Evolutionary conservation across 176 grass and related monocot species (phyloP), one percentile per base, ranked within the genome.

Genomic region (Triticum monococcum): DNA sequence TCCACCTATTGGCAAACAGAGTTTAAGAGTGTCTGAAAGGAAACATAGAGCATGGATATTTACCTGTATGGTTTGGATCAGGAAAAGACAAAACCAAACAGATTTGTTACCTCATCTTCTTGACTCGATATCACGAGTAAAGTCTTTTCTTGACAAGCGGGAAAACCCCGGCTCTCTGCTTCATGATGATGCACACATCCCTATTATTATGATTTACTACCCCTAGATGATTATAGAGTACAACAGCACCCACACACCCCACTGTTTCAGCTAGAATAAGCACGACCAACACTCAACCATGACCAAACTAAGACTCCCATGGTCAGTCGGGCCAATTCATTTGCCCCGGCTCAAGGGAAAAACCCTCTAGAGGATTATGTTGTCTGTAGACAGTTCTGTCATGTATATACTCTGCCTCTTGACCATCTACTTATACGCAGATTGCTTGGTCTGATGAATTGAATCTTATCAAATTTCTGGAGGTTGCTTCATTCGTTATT

Each of bases 341-440:
- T 54, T 54, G 50, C 50, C 50, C 50, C 16, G 50, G 50, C 16
- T 18, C 50, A 4, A 54, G 50, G 61, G 8, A 22, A 80, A 66
- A 64, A 43, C 17, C 50, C 50, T 54, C 50, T 54, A 54, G 16
- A 54, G 50, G 16, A 54, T 54, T 54, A 54, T 54, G 50, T 18
- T 43, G 5, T 75, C 59, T 1, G 12, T 30, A 84, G 10, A 63
- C 10, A 31, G 32, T 75, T 45, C 63, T 32, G 5, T 6, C 40
- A 63, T 75, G 56, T 24, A 63, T 75, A 46, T 84, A 14, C 17
- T 74, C 52, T 75, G 82, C 24, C 64, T 12, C 40, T 48, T 33
- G 57, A 50, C 26, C 57, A 76, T 84, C 18, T 35, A 74, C 46
- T 74, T 72, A 62, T 74, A 75, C 70, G 17, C 57, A 83, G 54